Base-by-base conservation (phyloP, 75 land plant species). In the Pinus tabuliformis region DNA sequence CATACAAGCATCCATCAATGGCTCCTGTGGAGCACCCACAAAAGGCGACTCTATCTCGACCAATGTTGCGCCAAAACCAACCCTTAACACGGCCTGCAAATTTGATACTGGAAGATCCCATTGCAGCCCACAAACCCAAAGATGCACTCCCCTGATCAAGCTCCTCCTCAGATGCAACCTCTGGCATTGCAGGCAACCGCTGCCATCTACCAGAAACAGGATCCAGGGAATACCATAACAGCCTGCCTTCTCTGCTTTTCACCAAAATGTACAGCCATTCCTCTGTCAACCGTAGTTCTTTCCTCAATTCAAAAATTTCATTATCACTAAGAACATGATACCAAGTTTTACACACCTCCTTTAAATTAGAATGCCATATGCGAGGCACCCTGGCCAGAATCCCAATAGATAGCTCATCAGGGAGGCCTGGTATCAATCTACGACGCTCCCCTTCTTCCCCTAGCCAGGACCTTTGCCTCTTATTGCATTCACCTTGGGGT, bases 11-110 rank as follows among this genome's bases (percentile, higher is more conserved):
- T 18, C 95, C 97, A 79, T 90, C 85, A 62, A 90, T 80, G 26
- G 91, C 92, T 59, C 87, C 97, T 61, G 93, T 81, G 14, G 91
- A 84, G 87, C 91, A 93, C 22, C 99, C 99, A 83, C 87, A 96
- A 77, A 88, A 90, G 3, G 93, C 93, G 58, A 87, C 76, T 58
- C 83, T 84, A 30, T 86, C 90, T 49, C 76, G 75, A 30, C 75
- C 17, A 63, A 79, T 87, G 65, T 83, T 90, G 70, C 83, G 78
- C 57, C 89, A 83, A 77, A 96, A 90, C 93, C 91, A 91, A 2
- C 85, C 81, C 77, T 80, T 94, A 18, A 96, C 75, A n/a, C 83
- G 18, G 62, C 87, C 92, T 14, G 88, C 82, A 60, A 95, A 56
- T 57, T 66, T 87, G 16, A 78, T 22, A 57, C 86, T 77, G 1